A percentile compares a stretch with the other conserved stretches of the same genome.
Conservation (phyloP, 2,329 filamentous ascomycete genomes). For the Teratosphaeria zuluensis region DNA sequence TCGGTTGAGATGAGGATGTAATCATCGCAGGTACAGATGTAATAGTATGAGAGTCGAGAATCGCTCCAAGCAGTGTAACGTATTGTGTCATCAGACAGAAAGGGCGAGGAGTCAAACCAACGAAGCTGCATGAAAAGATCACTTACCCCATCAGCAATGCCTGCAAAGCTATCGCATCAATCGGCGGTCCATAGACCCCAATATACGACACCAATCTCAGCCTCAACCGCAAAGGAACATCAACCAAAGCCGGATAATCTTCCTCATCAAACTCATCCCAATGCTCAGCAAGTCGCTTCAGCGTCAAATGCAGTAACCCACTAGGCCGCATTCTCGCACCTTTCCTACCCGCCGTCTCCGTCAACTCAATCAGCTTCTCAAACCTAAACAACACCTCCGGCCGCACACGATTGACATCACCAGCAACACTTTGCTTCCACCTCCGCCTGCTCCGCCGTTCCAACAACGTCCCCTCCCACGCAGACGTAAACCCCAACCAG, state of each 20-base stretch:
- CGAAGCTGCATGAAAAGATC: neutral
- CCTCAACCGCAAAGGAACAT: slow-evolving; percentile 44
- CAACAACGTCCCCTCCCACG: slow-evolving; percentile 12
- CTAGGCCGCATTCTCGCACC: slow-evolving; percentile 11
- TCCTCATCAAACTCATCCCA: slow-evolving; percentile 50
- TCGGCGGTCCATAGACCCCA: slow-evolving; percentile 37
- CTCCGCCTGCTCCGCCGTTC: slow-evolving; percentile 11
- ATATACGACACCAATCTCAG: slow-evolving; percentile 48
- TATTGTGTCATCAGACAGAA: neutral
- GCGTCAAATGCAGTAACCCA: slow-evolving; percentile 41
- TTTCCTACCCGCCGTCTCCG: slow-evolving; percentile 16
- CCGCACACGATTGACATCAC: slow-evolving; percentile 14
- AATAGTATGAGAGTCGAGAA: neutral
- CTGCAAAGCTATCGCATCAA: slow-evolving; percentile 38
- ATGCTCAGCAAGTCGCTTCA: slow-evolving; percentile 46
- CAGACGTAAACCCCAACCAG: slow-evolving; percentile 29
- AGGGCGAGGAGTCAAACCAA: neutral
- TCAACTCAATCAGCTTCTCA: slow-evolving; percentile 9
- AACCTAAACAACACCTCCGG: slow-evolving; percentile 19
- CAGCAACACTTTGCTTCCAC: slow-evolving; percentile 1
- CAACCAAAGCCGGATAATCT: slow-evolving; percentile 44
- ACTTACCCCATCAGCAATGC: slow-evolving; percentile 29
- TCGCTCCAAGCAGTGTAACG: no score
- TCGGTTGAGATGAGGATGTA: neutral
- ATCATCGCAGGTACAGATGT: neutral